Conservation (phyloP, 345 rosid genomes). For the Salix viminalis region DNA sequence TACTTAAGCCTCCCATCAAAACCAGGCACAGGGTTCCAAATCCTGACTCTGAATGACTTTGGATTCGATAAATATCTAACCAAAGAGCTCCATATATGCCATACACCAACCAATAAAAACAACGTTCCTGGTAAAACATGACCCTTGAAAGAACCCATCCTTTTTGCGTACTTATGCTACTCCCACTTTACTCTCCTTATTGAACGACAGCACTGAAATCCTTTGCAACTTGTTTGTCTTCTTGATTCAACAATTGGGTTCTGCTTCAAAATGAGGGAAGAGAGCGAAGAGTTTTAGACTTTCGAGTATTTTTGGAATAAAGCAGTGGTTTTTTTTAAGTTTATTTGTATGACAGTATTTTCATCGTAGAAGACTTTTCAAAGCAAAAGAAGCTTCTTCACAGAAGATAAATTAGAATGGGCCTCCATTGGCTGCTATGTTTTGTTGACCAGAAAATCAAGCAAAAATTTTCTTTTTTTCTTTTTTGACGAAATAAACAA, state of each 20-base stretch:
- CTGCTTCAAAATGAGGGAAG: neutral
- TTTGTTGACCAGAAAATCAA: constrained; percentile 10
- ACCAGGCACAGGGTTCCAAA: constrained; percentile 84
- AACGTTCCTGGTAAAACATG: constrained; percentile 85
- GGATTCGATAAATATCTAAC: constrained; percentile 59
- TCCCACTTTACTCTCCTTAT: neutral
- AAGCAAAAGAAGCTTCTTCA: neutral
- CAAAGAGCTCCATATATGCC: constrained; percentile 84
- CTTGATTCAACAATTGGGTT: constrained; percentile 4
- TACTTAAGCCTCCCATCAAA: constrained; percentile 68
- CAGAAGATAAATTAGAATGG: neutral
- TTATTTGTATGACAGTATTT: neutral
- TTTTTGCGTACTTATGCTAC: neutral
- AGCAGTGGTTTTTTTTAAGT: neutral
- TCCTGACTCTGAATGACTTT: constrained; percentile 61
- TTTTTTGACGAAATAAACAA: neutral
- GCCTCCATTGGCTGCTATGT: neutral
- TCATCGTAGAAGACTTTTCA: neutral
- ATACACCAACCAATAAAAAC: constrained; percentile 68
- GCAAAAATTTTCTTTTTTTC: neutral
- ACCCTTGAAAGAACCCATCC: constrained; percentile 94
- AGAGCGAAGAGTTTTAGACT: neutral
- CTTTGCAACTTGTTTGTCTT: neutral
- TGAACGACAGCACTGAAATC: neutral
- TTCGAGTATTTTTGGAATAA: neutral